These are phyloP conservation scores for Lachnellula hyalina DNA, from an alignment of 2,329 filamentous ascomycete genomes.

Conservation along the genomic window DNA sequence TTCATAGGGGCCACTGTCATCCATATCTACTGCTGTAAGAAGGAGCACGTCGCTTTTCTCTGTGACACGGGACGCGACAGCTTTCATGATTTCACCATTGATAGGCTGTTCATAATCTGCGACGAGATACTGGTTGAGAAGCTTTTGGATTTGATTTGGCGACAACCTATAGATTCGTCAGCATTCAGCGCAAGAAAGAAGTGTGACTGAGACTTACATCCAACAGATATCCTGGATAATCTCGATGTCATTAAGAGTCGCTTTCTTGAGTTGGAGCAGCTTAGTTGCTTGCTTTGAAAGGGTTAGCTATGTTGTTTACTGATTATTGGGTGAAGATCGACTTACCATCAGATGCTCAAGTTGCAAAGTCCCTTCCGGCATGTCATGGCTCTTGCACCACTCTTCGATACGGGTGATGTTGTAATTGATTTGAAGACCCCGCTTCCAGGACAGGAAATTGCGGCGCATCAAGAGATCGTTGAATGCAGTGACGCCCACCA, in stretches of 20 bases:
- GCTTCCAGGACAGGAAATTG: conserved; percentile 99
- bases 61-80: conserved; percentile 90
- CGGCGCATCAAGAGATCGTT: conserved; percentile 96
- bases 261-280: conserved; percentile 96
- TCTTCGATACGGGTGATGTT: conserved; percentile 99
- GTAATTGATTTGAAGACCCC: conserved; percentile 98
- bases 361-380: conserved; percentile 96
- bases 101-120: conserved; percentile 99
- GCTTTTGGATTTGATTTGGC: conserved; percentile 97
- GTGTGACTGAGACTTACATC: conserved; percentile 64
- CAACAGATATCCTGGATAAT: conserved; percentile 99
- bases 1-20: conserved; percentile 96
- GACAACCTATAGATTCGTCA: conserved; percentile 61
- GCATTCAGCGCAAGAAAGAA: not conserved
- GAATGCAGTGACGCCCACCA: conserved; percentile 96
- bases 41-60: conserved; percentile 97
- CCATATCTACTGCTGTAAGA: conserved; percentile 94
- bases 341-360: conserved; percentile 94
- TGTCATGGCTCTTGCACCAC: conserved; percentile 99
- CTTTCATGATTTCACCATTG: conserved; percentile 99
- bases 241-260: conserved; percentile 97
- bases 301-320: conserved; percentile 29
- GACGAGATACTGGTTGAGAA: conserved; percentile 96
- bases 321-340: not conserved
- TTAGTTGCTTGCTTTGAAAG: conserved; percentile 81